phyloP scores from a whole-genome alignment of 345 rosid genomes.

The Abelmoschus esculentus region DNA sequence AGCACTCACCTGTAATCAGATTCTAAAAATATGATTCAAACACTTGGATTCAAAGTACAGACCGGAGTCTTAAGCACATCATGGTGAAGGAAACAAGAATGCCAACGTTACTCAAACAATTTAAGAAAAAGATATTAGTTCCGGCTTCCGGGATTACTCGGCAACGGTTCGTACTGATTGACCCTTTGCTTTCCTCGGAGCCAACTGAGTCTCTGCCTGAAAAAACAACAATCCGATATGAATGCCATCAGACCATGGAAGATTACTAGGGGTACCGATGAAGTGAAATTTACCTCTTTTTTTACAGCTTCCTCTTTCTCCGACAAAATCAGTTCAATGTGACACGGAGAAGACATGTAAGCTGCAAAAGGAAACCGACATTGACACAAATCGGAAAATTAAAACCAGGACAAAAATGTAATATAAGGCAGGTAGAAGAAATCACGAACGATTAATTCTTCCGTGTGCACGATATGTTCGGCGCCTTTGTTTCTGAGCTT shows the following conservation, averaged over 20 bases:
- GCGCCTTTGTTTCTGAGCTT: constrained; percentile 70
- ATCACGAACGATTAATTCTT: constrained; percentile 62
- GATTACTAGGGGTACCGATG: not conserved
- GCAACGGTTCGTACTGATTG: constrained; percentile 17
- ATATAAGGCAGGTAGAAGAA: not conserved
- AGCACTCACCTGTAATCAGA: too few species aligned
- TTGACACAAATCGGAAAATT: not conserved
- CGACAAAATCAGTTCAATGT: constrained; percentile 29
- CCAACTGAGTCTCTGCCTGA: constrained; percentile 59
- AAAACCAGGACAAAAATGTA: not conserved
- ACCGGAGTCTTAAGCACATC: not conserved
- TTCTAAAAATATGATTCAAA: too few species aligned
- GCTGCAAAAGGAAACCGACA: constrained; percentile 31
- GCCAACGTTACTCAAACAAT: not conserved
- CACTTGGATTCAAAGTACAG: not conserved
- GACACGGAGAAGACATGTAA: constrained; percentile 73
- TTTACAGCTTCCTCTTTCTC: constrained; percentile 56
- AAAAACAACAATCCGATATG: not conserved
- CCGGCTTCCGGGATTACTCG: not conserved
- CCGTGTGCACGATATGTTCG: constrained; percentile 67
- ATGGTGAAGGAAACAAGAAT: too few species aligned
- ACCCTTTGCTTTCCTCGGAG: constrained; percentile 33
- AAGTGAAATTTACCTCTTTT: not conserved
- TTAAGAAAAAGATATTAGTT: not conserved
- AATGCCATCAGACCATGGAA: not conserved